These are phyloP conservation scores for Arthrobotrys pseudoclavata DNA, from an alignment of 2,329 filamentous ascomycete species.

Conservation along the genomic window DNA sequence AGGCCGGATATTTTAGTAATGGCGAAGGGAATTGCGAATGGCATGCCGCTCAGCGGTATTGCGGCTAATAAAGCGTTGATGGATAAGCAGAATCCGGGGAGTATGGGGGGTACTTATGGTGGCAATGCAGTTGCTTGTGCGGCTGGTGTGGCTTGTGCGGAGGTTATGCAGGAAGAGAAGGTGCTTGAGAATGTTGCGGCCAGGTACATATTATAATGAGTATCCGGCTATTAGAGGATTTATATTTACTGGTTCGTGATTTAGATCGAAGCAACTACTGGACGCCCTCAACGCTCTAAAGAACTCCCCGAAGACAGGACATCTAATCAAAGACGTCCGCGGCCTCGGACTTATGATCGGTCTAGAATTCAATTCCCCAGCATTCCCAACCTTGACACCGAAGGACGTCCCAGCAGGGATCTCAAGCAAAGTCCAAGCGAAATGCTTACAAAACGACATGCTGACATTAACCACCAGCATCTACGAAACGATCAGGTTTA, in stretches of 20 bases:
- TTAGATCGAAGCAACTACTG: conserved; percentile 62
- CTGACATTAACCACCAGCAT: conserved; percentile 66
- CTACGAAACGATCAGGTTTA: conserved; percentile 67
- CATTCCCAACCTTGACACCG: conserved; percentile 48
- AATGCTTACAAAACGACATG: conserved; percentile 66
- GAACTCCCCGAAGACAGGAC: conserved; percentile 61
- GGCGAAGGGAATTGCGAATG: conserved; percentile 64
- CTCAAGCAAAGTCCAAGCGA: conserved; percentile 66
- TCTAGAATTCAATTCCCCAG: conserved; percentile 65
- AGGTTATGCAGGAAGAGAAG: conserved; percentile 66
- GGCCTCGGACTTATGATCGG: conserved; percentile 67
- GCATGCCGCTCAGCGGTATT: conserved; percentile 63
- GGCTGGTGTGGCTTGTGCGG: conserved; percentile 65
- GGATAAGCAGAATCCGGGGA: conserved; percentile 65
- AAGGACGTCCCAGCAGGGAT: conserved; percentile 64
- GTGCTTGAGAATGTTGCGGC: conserved; percentile 66
- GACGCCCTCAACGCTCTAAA: conserved; percentile 61
- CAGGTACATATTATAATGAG: conserved; percentile 42
- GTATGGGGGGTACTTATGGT: conserved; percentile 66
- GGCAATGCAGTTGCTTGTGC: conserved; percentile 66
- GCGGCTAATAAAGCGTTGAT: conserved; percentile 66
- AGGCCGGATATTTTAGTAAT: conserved; percentile 68
- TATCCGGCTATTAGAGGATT: neutral
- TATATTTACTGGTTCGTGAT: neutral
- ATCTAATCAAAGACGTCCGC: conserved; percentile 66